Conservation (phyloP, 2,329 filamentous ascomycete genomes). For the Stemphylium beticola region DNA sequence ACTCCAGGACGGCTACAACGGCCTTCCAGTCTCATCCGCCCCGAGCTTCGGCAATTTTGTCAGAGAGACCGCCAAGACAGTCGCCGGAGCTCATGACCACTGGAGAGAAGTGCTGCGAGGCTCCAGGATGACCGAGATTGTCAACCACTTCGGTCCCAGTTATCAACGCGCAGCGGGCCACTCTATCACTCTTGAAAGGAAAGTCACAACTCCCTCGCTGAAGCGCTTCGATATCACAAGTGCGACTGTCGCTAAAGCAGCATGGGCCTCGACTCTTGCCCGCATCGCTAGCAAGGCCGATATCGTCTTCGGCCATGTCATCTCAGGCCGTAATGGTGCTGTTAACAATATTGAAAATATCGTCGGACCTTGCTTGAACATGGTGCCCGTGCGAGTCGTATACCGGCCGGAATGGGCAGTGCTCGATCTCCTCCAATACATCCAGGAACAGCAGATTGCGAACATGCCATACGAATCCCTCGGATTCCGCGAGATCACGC, state of each 20-base stretch:
- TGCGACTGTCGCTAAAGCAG: constrained; percentile 55
- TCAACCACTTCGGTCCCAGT: constrained; percentile 41
- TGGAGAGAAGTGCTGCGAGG: constrained; percentile 41
- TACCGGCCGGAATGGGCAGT: constrained; percentile 46
- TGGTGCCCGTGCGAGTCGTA: constrained; percentile 51
- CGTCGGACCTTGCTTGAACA: constrained; percentile 52
- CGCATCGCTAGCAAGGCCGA: constrained; percentile 47
- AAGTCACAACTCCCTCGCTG: constrained; percentile 27
- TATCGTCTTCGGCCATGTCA: constrained; percentile 52
- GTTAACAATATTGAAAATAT: constrained; percentile 48
- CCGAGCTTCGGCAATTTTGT: constrained; percentile 44
- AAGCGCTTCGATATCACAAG: constrained; percentile 45
- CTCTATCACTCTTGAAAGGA: constrained; percentile 38
- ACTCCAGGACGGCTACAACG: constrained; percentile 42
- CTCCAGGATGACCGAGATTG: constrained; percentile 45
- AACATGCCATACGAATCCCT: constrained; percentile 47
- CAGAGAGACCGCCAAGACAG: constrained; percentile 34
- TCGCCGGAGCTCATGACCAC: constrained; percentile 39
- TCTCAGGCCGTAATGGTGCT: constrained; percentile 50
- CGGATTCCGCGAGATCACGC: constrained; percentile 43
- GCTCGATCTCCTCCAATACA: constrained; percentile 47
- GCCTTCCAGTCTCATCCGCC: constrained; percentile 38
- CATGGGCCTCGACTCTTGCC: constrained; percentile 53
- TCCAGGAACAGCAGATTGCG: constrained; percentile 54
- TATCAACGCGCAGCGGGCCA: constrained; percentile 39